Evolutionary conservation across 2,329 filamentous ascomycete genomes (phyloP), one percentile per base, ranked within the genome.

Genomic region (Exophiala calicioides): DNA sequence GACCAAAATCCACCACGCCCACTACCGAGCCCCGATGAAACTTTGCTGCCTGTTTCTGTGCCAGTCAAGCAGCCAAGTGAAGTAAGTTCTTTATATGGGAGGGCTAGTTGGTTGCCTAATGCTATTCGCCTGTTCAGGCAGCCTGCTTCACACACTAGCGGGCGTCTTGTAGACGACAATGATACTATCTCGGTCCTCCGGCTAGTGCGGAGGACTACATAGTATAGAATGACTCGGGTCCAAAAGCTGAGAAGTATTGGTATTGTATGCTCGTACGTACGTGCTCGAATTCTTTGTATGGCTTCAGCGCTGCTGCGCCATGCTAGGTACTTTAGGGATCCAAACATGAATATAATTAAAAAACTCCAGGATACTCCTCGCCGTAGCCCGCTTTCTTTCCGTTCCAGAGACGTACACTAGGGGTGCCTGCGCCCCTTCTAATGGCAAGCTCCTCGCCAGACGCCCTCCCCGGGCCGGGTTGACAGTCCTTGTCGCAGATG

Each of bases 41-140:
- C n/a, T n/a, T n/a, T n/a, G n/a, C n/a, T n/a, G n/a, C n/a, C n/a
- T n/a, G n/a, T n/a, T n/a, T n/a, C n/a, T n/a, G n/a, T n/a, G n/a
- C n/a, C n/a, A n/a, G n/a, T n/a, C n/a, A n/a, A n/a, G n/a, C n/a
- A n/a, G n/a, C n/a, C n/a, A n/a, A n/a, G n/a, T n/a, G n/a, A n/a
- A n/a, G n/a, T n/a, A n/a, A n/a, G n/a, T n/a, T n/a, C n/a, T n/a
- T n/a, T n/a, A n/a, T n/a, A n/a, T n/a, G n/a, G n/a, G n/a, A n/a
- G n/a, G n/a, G n/a, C n/a, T n/a, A n/a, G n/a, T n/a, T 30, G 43
- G 43, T 27, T 46, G 43, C 43, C 43, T 46, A 29, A 46, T 30
- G 31, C 37, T 46, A 15, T 15, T 40, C 35, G 35, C 43, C 36
- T 46, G 36, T 46, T 35, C 21, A 27, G 43, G 43, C 35, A 39